Percentiles rank a stretch among this genome's conserved stretches.
Conservation (phyloP, 2,329 filamentous ascomycete genomes). For the Clarireedia sp. region DNA sequence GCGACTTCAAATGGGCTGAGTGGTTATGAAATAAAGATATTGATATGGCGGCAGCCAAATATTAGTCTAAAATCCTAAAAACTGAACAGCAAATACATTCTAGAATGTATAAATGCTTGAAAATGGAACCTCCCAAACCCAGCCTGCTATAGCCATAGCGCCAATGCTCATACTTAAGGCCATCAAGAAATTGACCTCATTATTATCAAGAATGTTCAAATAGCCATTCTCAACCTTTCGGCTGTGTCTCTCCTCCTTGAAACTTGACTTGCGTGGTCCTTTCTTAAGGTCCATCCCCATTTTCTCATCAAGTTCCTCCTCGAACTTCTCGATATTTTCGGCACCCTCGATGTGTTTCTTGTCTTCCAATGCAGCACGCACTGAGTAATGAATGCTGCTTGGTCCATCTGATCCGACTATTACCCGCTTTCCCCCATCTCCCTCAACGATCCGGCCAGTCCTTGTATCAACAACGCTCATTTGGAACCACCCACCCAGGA, state of each 20-base stretch:
- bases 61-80: too few species aligned
- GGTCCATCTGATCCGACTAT: conserved; percentile 34
- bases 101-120: conserved; percentile 7
- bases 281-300: conserved; percentile 40
- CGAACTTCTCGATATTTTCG: conserved; percentile 32
- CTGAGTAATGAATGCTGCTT: conserved; percentile 29
- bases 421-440: conserved; percentile 60
- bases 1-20: too few species aligned
- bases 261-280: conserved; percentile 44
- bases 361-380: conserved; percentile 39
- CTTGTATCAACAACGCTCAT: conserved; percentile 77
- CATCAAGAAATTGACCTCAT: conserved; percentile 92
- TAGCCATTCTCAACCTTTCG: conserved; percentile 53
- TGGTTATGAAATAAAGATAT: too few species aligned
- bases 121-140: conserved; percentile 52
- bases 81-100: background rate
- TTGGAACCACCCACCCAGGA: conserved; percentile 79
- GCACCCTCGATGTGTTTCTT: conserved; percentile 35
- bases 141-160: conserved; percentile 59
- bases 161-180: conserved; percentile 71
- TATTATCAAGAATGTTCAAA: conserved; percentile 80
- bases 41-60: too few species aligned
- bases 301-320: conserved; percentile 31
- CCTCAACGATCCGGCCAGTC: conserved; percentile 83
- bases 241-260: conserved; percentile 43